A percentile compares a stretch with the other conserved stretches of the same genome.
These are phyloP conservation scores for Kuraishia ogatae DNA, from an alignment of 805 yeast genomes.

Conservation along the genomic window DNA sequence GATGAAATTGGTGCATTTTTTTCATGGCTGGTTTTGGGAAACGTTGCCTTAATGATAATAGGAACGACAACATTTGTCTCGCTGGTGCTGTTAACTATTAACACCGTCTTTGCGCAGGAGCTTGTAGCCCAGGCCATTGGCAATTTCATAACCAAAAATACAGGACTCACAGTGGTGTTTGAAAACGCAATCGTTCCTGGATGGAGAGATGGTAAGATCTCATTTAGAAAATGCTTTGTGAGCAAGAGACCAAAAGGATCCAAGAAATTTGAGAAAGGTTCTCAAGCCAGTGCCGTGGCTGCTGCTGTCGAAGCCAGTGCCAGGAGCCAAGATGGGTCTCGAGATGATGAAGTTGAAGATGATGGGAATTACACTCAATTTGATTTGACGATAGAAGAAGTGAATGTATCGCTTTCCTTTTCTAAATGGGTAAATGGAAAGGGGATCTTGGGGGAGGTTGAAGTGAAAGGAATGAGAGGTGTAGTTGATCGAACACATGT, in stretches of 20 bases:
- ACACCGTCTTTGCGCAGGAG: constrained; percentile 86
- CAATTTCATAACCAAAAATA: constrained; percentile 72
- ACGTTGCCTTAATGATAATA: constrained; percentile 64
- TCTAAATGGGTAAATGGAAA: constrained; percentile 83
- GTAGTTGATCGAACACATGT: constrained; percentile 89
- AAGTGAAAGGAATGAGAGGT: constrained; percentile 82
- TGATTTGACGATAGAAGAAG: constrained; percentile 82
- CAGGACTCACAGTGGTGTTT: constrained; percentile 76
- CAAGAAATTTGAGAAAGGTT: constrained; percentile 54
- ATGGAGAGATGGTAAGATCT: constrained; percentile 82
- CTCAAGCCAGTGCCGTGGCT: constrained; percentile 63
- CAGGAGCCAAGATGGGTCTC: constrained; percentile 3
- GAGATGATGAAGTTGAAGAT: constrained; percentile 38
- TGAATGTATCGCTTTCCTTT: constrained; percentile 72
- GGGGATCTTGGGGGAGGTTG: constrained; percentile 77
- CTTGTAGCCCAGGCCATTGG: constrained; percentile 77
- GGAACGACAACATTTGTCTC: constrained; percentile 95
- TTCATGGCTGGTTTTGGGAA: constrained; percentile 89
- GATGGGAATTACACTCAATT: constrained; percentile 96
- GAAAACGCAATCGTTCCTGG: constrained; percentile 93
- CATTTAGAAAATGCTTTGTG: constrained; percentile 77
- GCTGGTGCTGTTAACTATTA: constrained; percentile 62
- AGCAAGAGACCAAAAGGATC: constrained; percentile 64
- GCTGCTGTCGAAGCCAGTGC: constrained; percentile 27
- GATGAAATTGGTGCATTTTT: constrained; percentile 88